These are phyloP conservation scores for Vitis rotundifolia DNA, from an alignment of 164 flowering plant genomes.

Conservation along the genomic window DNA sequence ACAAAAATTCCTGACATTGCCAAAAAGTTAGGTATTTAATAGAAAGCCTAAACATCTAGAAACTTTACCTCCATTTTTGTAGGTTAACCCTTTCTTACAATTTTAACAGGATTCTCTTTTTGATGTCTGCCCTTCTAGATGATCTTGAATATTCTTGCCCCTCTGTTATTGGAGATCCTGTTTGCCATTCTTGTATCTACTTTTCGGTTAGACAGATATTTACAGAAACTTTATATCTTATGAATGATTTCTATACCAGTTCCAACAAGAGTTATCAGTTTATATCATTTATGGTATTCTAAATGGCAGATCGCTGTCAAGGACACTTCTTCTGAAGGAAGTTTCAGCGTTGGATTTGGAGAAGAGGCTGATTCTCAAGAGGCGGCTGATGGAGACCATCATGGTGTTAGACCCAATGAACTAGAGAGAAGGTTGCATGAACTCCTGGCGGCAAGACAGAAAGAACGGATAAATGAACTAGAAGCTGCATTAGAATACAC, in stretches of 20 bases:
- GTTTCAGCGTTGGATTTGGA: slow-evolving; percentile 19
- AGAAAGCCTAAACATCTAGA: no score
- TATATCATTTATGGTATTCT: neutral
- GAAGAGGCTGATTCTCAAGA: slow-evolving; percentile 33
- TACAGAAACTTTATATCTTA: no score
- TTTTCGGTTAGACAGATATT: no score
- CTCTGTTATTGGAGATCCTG: no score
- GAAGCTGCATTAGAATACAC: slow-evolving; percentile 55
- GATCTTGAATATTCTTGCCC: no score
- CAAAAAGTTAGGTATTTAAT: no score
- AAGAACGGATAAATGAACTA: slow-evolving; percentile 66
- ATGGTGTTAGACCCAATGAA: slow-evolving; percentile 58
- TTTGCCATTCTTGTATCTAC: no score
- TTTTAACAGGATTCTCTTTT: no score
- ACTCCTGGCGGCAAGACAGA: slow-evolving; percentile 54
- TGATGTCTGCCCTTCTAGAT: no score
- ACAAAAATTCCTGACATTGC: no score
- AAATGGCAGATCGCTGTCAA: slow-evolving; percentile 32
- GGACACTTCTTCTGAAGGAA: slow-evolving; percentile 22
- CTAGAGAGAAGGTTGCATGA: slow-evolving; percentile 70
- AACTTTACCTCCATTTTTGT: no score
- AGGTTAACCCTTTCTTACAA: no score
- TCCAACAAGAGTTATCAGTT: neutral
- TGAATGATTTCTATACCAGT: neutral
- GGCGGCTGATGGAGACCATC: neutral